phyloP scores from a whole-genome alignment of 2,329 filamentous ascomycete species.

The Shiraia bambusicola region DNA sequence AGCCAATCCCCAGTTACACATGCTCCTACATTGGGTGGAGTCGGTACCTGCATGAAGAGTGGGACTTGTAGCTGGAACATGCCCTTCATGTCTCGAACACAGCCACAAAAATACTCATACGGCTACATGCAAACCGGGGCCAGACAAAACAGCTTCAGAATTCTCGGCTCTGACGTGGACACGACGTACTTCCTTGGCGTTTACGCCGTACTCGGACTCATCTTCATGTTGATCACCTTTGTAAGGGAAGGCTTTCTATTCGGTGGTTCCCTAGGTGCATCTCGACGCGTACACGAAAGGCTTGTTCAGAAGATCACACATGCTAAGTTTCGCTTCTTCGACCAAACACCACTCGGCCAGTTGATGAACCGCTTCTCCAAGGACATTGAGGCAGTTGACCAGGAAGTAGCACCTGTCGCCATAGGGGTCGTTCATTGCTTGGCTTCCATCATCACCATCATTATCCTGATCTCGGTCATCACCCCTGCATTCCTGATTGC shows the following conservation, averaged over 20 bases:
- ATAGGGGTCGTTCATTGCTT: slow-evolving; percentile 71
- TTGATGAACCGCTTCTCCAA: slow-evolving; percentile 99
- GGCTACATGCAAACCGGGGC: slow-evolving; percentile 41
- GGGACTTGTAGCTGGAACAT: slow-evolving; percentile 54
- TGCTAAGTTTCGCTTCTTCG: slow-evolving; percentile 96
- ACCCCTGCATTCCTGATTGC: slow-evolving; percentile 90
- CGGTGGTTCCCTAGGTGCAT: slow-evolving; percentile 85
- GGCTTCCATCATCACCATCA: slow-evolving; percentile 75
- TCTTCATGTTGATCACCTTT: slow-evolving; percentile 79
- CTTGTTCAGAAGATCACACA: slow-evolving; percentile 78
- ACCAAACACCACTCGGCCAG: slow-evolving; percentile 91
- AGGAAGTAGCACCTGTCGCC: slow-evolving; percentile 90
- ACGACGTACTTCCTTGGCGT: slow-evolving; percentile 79
- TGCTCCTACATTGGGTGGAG: slow-evolving; percentile 45
- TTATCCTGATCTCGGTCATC: slow-evolving; percentile 81
- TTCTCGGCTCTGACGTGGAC: slow-evolving; percentile 62
- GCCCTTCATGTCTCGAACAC: slow-evolving; percentile 30
- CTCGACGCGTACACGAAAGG: slow-evolving; percentile 75
- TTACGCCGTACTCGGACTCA: slow-evolving; percentile 76
- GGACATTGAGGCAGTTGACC: slow-evolving; percentile 90
- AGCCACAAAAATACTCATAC: slow-evolving; percentile 37
- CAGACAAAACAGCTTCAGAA: slow-evolving; percentile 29
- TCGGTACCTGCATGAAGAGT: slow-evolving; percentile 52
- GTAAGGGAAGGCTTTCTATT: slow-evolving; percentile 86
- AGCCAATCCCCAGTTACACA: slow-evolving; percentile 47